Base-by-base conservation (phyloP, 148 eudicot genomes). In the Chenopodium formosanum region DNA sequence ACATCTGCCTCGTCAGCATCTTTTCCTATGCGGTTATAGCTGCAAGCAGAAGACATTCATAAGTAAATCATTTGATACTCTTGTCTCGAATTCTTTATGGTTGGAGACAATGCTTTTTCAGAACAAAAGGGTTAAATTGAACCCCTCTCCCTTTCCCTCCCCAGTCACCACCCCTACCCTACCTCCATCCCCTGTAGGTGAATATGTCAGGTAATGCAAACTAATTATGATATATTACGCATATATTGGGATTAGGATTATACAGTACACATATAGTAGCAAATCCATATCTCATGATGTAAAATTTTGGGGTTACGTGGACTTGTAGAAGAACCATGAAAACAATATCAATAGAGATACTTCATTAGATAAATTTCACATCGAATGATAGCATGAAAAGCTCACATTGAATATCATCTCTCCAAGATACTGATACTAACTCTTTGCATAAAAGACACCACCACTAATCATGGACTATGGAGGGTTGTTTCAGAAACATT, bases 1-100 rank as follows among this genome's bases (percentile, higher is more conserved):
- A 85, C 86, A 85, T 95, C 99, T 82, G 89, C 89, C 83, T 95
- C 97, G 60, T 86, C 91, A 68, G 97, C 94, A 82, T 93, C 89
- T 78, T 83, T 95, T 60, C 97, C 97, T 78, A 95, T 67, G 52
- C 92, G 97, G 73, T 92, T 89, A 84, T 93, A 93, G 88, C 97
- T 93, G 92, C 81, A 79, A 86, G 75, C 17, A 79, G 37, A 76
- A 85, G 53, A 56, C 48, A 79, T 60, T 50, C 53, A 75, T 17
- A 77, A 76, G 23, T 56, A 67, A 63, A 62, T 75, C 27, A 74
- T 69, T 79, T 37, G 50, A 68, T 12, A 27, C n/a, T 48, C 60
- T n/a, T 5, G 47, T 10, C 75, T 80, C 50, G 69, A 11, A 72
- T 70, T n/a, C 71, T 62, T 74, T 13, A 13, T 2, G 37, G 44